Evolutionary conservation across 345 rosid genomes (phyloP).

Genomic region (Citrus unshiu): DNA sequence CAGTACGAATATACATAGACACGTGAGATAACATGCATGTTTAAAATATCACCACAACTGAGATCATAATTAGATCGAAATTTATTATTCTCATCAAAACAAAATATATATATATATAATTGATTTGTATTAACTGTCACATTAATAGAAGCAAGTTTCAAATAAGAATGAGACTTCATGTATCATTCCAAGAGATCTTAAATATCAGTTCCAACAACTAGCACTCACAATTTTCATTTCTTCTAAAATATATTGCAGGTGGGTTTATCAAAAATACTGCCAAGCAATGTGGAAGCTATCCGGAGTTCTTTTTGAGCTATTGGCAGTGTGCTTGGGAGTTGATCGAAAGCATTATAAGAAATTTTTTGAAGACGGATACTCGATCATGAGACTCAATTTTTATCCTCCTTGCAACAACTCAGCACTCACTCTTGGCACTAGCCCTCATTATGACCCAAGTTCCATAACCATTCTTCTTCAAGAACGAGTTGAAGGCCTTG

Average conservation of each 20-base stretch:
- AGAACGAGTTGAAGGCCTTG: conserved; percentile 74
- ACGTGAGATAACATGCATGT: too few relatives aligned
- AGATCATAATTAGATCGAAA: too few relatives aligned
- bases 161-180: too few relatives aligned
- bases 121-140: too few relatives aligned
- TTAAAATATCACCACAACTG: too few relatives aligned
- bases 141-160: too few relatives aligned
- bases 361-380: conserved; percentile 52
- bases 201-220: too few relatives aligned
- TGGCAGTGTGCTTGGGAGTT: conserved; percentile 48
- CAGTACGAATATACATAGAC: too few relatives aligned
- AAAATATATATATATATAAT: too few relatives aligned
- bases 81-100: too few relatives aligned
- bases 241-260: conserved; percentile 14
- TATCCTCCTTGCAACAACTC: conserved; percentile 66
- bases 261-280: conserved; percentile 47
- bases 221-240: background rate
- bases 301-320: conserved; percentile 35
- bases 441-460: conserved; percentile 84
- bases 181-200: too few relatives aligned
- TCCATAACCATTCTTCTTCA: conserved; percentile 83
- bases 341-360: conserved; percentile 31
- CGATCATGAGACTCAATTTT: conserved; percentile 62
- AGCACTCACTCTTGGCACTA: conserved; percentile 63
- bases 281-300: conserved; percentile 47